Evolutionary conservation across 2,329 filamentous ascomycete genomes (phyloP).

Genomic region (Cordyceps farinosa): DNA sequence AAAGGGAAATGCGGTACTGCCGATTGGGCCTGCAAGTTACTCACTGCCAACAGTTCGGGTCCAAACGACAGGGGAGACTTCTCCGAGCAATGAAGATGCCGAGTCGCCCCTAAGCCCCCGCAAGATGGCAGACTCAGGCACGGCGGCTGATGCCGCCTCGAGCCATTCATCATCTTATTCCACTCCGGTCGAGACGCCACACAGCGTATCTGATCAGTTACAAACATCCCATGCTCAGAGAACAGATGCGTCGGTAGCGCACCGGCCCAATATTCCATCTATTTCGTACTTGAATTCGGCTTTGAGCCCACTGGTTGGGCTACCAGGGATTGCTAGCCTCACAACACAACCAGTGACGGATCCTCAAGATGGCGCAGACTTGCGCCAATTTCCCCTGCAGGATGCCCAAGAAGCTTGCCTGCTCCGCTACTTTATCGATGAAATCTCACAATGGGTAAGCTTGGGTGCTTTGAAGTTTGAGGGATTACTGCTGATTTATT

Average conservation of each 20-base stretch:
- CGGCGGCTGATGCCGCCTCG: conserved; percentile 1
- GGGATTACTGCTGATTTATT: not conserved
- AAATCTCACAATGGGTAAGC: conserved; percentile 38
- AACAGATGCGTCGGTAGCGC: not conserved
- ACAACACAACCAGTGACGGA: not conserved
- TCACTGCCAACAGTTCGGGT: conserved; percentile 12
- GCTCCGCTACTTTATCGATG: conserved; percentile 38
- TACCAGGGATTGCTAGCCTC: conserved; percentile 13
- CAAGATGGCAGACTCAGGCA: too few species aligned
- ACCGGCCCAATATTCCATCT: conserved; percentile 1
- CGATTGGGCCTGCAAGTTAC: not conserved
- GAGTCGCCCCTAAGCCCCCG: not conserved
- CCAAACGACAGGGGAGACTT: conserved; percentile 14
- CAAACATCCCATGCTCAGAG: not conserved
- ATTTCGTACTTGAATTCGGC: conserved; percentile 10
- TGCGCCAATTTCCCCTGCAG: conserved; percentile 29
- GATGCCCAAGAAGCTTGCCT: conserved; percentile 38
- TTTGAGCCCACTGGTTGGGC: not conserved
- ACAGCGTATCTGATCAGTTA: not conserved
- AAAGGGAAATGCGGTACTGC: conserved; percentile 17
- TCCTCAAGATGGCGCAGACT: conserved; percentile 5
- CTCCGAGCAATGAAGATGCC: conserved; percentile 1
- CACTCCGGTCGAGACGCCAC: conserved; percentile 2
- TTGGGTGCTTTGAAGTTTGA: not conserved
- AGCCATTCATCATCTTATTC: conserved; percentile 10